A percentile compares a stretch with the other conserved stretches of the same genome.
phyloP scores from a whole-genome alignment of 257 asterid species.

The Dorcoceras hygrometricum region DNA sequence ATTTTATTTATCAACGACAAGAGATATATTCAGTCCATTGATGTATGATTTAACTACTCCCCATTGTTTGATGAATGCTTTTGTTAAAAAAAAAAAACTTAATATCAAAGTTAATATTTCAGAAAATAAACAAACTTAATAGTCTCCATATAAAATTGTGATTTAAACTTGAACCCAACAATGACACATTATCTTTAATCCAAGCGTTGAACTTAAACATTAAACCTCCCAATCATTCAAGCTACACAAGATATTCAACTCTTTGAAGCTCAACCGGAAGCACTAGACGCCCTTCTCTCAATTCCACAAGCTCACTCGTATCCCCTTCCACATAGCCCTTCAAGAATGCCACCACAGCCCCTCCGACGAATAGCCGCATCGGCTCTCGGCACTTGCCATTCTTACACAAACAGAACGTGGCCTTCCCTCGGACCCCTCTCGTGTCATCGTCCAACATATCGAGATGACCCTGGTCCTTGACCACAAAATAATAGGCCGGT shows the following conservation, averaged over 20 bases:
- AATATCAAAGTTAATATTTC: no score
- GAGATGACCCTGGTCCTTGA: constrained; percentile 76
- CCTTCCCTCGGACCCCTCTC: constrained; percentile 63
- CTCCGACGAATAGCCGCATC: constrained; percentile 85
- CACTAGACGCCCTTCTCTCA: constrained; percentile 42
- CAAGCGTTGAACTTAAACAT: no score
- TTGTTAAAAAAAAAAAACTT: no score
- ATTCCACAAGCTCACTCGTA: constrained; percentile 39
- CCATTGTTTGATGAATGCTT: no score
- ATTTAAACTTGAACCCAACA: background rate
- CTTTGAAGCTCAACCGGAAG: constrained; percentile 61
- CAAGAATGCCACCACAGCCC: constrained; percentile 68
- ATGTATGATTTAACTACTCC: no score
- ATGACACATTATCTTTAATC: no score
- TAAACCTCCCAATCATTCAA: no score
- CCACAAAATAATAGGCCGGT: constrained; percentile 66
- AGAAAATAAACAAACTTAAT: no score
- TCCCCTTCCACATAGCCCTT: constrained; percentile 58
- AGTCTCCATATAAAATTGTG: background rate
- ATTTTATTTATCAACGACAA: no score
- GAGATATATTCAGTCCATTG: no score
- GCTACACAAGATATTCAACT: constrained; percentile 42
- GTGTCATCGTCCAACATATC: constrained; percentile 86
- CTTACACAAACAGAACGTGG: constrained; percentile 67
- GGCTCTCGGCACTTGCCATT: constrained; percentile 68